A percentile compares a stretch with the other conserved stretches of the same genome.
phyloP scores from a whole-genome alignment of 345 rosid genomes.

The Salix koriyanagi region DNA sequence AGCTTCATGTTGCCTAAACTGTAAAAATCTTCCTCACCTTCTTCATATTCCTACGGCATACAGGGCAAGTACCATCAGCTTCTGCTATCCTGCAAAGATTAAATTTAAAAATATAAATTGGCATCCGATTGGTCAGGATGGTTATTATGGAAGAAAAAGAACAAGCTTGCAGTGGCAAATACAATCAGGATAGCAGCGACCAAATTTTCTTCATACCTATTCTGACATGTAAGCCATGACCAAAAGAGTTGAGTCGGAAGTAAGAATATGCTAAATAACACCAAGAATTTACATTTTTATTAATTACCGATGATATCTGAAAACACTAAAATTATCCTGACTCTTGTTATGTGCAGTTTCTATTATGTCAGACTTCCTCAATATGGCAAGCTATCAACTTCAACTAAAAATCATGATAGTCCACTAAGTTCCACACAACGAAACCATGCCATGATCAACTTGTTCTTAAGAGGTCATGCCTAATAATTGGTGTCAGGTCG shows the following conservation, averaged over 20 bases:
- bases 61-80: slow-evolving; percentile 51
- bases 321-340: not conserved
- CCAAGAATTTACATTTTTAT: not conserved
- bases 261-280: not conserved
- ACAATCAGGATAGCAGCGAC: not conserved
- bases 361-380: not conserved
- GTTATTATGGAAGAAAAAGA: not conserved
- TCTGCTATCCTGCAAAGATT: slow-evolving; percentile 61
- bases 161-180: not conserved
- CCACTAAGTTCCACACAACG: not conserved
- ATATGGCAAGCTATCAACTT: not conserved
- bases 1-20: slow-evolving; percentile 25
- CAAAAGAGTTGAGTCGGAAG: not conserved
- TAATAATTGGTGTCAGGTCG: not conserved
- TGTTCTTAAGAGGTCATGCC: not conserved
- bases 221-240: not conserved
- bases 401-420: not conserved
- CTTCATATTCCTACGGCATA: slow-evolving; percentile 49
- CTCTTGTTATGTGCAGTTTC: not conserved
- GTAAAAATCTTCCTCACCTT: slow-evolving; percentile 62
- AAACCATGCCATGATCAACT: not conserved
- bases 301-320: not conserved
- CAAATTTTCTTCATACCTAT: not conserved
- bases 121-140: not conserved
- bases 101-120: not conserved